Percentiles rank a stretch among this genome's conserved stretches.
phyloP scores from a whole-genome alignment of 306 rosid genomes.

The Ochetophila trinervis region DNA sequence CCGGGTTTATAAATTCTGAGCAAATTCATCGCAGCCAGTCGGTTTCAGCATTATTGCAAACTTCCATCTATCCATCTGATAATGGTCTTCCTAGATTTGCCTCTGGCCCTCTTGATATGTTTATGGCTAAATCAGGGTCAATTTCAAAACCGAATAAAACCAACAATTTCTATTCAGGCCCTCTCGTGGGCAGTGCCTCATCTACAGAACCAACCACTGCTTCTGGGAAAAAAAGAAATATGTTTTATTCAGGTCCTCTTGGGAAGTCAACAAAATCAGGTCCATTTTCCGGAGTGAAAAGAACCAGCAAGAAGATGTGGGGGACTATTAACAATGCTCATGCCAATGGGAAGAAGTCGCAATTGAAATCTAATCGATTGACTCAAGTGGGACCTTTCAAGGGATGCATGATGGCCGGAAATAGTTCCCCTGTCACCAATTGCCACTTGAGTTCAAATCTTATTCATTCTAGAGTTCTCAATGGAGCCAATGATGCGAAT shows the following conservation, averaged over 20 bases:
- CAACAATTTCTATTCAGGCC: slow-evolving; percentile 58
- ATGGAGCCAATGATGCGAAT: slow-evolving; percentile 30
- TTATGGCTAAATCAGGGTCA: slow-evolving; percentile 41
- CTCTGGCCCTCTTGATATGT: slow-evolving; percentile 77
- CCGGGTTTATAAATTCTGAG: slow-evolving; percentile 42
- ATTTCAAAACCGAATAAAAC: slow-evolving; percentile 34
- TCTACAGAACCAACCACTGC: slow-evolving; percentile 51
- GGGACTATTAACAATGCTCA: slow-evolving; percentile 40
- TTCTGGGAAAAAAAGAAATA: slow-evolving; percentile 41
- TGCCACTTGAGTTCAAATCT: slow-evolving; percentile 40
- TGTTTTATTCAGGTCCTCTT: slow-evolving; percentile 80
- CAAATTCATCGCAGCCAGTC: slow-evolving; percentile 57
- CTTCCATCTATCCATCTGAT: slow-evolving; percentile 50
- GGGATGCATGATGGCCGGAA: slow-evolving; percentile 54
- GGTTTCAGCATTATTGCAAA: slow-evolving; percentile 63
- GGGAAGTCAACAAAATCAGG: slow-evolving; percentile 52
- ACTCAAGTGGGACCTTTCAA: slow-evolving; percentile 93
- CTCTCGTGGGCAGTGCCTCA: slow-evolving; percentile 59
- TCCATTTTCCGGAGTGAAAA: slow-evolving; percentile 49
- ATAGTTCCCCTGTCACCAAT: slow-evolving; percentile 42
- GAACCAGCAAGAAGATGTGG: slow-evolving; percentile 56
- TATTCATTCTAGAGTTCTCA: slow-evolving; percentile 34
- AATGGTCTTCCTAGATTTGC: slow-evolving; percentile 64
- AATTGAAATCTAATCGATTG: slow-evolving; percentile 44
- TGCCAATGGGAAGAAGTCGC: slow-evolving; percentile 48